These are phyloP conservation scores for Pyrenophora teres DNA, from an alignment of 2,329 filamentous ascomycete species.

Conservation along the genomic window DNA sequence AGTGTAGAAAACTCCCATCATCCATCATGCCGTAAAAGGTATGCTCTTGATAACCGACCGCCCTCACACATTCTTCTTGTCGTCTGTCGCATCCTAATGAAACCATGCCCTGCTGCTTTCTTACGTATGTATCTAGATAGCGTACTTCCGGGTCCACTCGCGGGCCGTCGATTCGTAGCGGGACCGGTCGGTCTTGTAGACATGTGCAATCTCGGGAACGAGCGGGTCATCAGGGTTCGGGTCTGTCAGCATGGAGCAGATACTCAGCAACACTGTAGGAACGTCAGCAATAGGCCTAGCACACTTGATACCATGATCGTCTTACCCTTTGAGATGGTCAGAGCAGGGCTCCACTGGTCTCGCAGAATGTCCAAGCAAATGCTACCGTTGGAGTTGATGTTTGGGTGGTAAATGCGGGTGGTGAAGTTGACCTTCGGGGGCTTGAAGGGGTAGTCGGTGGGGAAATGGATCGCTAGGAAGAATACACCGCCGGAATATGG, in stretches of 20 bases:
- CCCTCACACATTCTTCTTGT: conserved; percentile 23
- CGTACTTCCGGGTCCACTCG: conserved; percentile 99
- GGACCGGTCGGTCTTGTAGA: conserved; percentile 98
- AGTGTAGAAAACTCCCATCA: conserved; percentile 36
- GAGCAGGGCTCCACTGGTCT: conserved; percentile 98
- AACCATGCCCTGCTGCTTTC: conserved; percentile 14
- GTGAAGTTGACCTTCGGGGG: conserved; percentile 99
- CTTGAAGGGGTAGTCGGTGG: conserved; percentile 99
- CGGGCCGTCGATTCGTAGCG: conserved; percentile 95
- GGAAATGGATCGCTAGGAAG: conserved; percentile 98
- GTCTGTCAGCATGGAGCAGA: conserved; percentile 99
- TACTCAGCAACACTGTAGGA: conserved; percentile 82
- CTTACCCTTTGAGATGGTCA: conserved; percentile 97
- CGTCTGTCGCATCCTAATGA: conserved; percentile 34
- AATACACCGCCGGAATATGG: conserved; percentile 98
- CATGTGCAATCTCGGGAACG: conserved; percentile 97
- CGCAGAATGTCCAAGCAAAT: conserved; percentile 98
- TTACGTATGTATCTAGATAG: conserved; percentile 65
- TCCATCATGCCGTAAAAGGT: conserved; percentile 34
- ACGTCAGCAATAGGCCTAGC: conserved; percentile 4
- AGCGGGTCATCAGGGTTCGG: conserved; percentile 99
- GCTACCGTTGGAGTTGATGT: conserved; percentile 99
- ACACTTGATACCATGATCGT: not conserved
- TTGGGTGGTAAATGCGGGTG: conserved; percentile 98
- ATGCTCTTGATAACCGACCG: conserved; percentile 29